A percentile compares a stretch with the other conserved stretches of the same genome.
Conservation (phyloP, 148 eudicot genomes). For the Dianthus caryophyllus region DNA sequence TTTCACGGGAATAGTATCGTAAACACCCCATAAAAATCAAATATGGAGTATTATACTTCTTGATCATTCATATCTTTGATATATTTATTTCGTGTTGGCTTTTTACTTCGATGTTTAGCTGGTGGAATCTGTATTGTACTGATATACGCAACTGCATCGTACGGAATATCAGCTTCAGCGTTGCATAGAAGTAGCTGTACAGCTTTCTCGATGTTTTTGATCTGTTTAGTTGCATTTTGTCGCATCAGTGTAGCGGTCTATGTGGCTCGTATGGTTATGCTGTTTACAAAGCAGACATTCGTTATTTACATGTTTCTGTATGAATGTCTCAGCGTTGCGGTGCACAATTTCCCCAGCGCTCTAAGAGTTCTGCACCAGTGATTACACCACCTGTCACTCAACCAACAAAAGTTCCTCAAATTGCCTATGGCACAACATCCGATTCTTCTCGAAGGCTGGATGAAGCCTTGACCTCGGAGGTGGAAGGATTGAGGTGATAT, state of each 20-base stretch:
- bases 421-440: conserved; percentile 71
- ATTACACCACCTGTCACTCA: conserved; percentile 74
- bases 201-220: not conserved
- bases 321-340: conserved; percentile 61
- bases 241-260: not conserved
- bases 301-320: not conserved
- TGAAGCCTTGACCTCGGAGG: conserved; percentile 86
- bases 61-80: no score
- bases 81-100: no score
- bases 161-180: no score
- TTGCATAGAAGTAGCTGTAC: not conserved
- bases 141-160: no score
- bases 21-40: not conserved
- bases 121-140: not conserved
- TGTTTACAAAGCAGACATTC: not conserved
- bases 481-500: conserved; percentile 64
- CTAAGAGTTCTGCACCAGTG: conserved; percentile 61
- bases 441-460: conserved; percentile 73
- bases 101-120: not conserved
- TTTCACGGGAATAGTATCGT: not conserved
- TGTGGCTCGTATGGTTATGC: not conserved
- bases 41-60: not conserved
- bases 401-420: conserved; percentile 46
- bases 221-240: not conserved
- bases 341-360: conserved; percentile 71